These are phyloP conservation scores for Hansfordia pulvinata DNA, from an alignment of 2,329 filamentous ascomycete genomes.

Conservation along the genomic window DNA sequence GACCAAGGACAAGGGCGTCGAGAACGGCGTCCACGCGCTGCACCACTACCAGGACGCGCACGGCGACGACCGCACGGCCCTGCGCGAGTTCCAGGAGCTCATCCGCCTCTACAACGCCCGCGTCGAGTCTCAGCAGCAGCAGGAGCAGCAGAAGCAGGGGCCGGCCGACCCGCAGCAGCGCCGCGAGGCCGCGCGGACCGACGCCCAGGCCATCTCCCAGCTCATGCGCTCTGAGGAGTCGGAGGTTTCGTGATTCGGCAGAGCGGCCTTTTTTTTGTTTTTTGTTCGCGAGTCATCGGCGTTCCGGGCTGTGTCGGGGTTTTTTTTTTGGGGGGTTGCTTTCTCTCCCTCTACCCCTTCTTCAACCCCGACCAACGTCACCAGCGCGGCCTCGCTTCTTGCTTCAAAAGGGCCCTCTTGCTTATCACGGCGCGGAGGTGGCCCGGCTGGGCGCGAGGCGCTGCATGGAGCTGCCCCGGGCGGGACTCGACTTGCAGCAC, in stretches of 20 bases:
- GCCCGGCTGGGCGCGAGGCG: too few species aligned
- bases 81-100: slow-evolving; percentile 47
- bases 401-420: too few species aligned
- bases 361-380: too few species aligned
- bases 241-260: slow-evolving; percentile 2
- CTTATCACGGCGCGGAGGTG: too few species aligned
- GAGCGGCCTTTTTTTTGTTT: slow-evolving; percentile 1
- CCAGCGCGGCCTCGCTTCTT: too few species aligned
- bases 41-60: slow-evolving; percentile 32
- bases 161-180: slow-evolving; percentile 12
- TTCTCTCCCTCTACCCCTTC: too few species aligned
- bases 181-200: slow-evolving; percentile 24
- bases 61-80: slow-evolving; percentile 41
- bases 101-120: slow-evolving; percentile 28
- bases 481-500: too few species aligned
- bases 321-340: too few species aligned
- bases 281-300: slow-evolving; percentile 2
- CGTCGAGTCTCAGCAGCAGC: too few species aligned
- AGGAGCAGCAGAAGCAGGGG: slow-evolving; percentile 15
- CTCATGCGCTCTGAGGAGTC: slow-evolving; percentile 27
- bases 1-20: slow-evolving; percentile 44
- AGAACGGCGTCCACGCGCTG: slow-evolving; percentile 39
- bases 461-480: too few species aligned
- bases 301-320: too few species aligned
- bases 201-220: slow-evolving; percentile 33